Evolutionary conservation across 2,329 filamentous ascomycete species (phyloP), one percentile per base, ranked within the genome.

Genomic region (Hypocreales sp.): DNA sequence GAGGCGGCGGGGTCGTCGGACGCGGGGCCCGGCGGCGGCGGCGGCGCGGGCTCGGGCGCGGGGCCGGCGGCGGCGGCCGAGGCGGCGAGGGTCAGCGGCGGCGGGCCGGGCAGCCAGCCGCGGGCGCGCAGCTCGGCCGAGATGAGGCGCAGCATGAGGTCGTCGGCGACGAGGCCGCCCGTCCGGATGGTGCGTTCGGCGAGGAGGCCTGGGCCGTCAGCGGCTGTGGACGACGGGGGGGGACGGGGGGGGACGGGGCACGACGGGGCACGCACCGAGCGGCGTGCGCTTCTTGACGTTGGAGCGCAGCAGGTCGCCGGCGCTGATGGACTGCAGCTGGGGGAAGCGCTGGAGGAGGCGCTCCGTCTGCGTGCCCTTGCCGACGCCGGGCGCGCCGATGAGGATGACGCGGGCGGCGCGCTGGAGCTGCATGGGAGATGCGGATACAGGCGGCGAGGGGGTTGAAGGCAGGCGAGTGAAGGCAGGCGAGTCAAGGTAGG

Each of bases 311-410:
- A 98, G 61, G 53, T 98, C 87, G 34, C 90, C 90, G 4, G 90
- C 93, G 55, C 83, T 92, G 52, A 98, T 87, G 12, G 84, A 77
- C 28, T 82, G 79, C 25, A 98, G 64, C 46, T 94, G 80, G 4
- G 86, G 82, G 48, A 90, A 98, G 39, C 80, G 74, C 40, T 75
- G 63, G 40, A 95, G 74, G 35, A 98, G 64, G 35, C 90, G 74
- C 52, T 92, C 81, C 27, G 82, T 83, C 60, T 98, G 90, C 4
- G 90, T 98, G 36, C 87, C 90, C 55, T 98, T 98, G 36, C 90
- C 90, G 31, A 93, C 90, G 32, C 86, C 86, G n/a, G 90, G 90
- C 28, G 87, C 86, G 42, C 90, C 90, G 42, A 98, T 72, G 40
- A 98, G 72, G 47, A 98, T 95, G 37, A 95, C 77, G 36, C 90